Base-by-base conservation (phyloP, 1,139 yeast species). In the Candida pseudoviswanathii region DNA sequence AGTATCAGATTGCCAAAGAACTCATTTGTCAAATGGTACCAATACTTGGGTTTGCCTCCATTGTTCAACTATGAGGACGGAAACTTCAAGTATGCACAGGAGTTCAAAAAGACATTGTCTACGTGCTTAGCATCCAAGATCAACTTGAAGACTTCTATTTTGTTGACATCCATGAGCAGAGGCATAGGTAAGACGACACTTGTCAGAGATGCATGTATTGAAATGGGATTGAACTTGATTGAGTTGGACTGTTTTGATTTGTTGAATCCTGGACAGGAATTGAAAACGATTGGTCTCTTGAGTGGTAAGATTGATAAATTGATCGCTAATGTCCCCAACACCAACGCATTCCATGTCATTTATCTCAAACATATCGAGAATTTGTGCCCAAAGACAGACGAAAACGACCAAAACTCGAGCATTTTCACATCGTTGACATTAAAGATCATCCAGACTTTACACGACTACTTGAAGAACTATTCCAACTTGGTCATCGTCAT, bases 161-260 rank as follows among this genome's bases (percentile, higher is more conserved):
- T 92, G 32, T 64, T 94, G 30, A 81, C 80, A 46, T 89, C 97
- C 2, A 72, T 84, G 61, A 80, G 84, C 32, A 73, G 96, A 48
- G 92, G 89, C 4, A 82, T 89, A 6, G 99, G 99, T 0, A 94
- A 94, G 60, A 65, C 86, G 0, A 81, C 86, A 0, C 63, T 88
- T 34, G 80, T 89, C 0, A 67, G 79, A 49, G 80, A 81, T 51
- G 61, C 84, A 1, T 77, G 88, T 0, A 66, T 73, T 5, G 80
- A 80, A 37, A 64, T 85, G 47, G 97, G 97, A 0, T 67, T 85
- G 24, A 88, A 89, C 57, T 67, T 87, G 10, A 71, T 87, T 41
- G 89, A 83, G 46, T 67, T 94, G 11, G 96, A 91, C 58, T 85
- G 91, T 41, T 78, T 82, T 57, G 83, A 77, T 27, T 65, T 80